phyloP scores from a whole-genome alignment of 2,329 filamentous ascomycete genomes.

The Colletotrichum siamense region DNA sequence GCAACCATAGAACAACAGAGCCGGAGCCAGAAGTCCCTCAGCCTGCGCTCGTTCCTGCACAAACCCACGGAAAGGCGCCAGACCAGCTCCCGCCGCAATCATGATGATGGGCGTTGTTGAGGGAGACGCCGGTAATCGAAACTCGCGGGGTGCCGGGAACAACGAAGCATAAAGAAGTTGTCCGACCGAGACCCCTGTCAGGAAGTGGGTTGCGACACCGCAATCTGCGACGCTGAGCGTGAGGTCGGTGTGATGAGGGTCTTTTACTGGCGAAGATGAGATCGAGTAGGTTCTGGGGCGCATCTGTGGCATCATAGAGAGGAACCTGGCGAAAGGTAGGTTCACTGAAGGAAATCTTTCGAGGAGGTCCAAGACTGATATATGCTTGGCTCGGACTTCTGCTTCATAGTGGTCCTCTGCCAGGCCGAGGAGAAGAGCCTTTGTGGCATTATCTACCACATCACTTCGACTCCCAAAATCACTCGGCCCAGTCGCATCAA shows the following conservation, averaged over 20 bases:
- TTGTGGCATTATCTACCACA: neutral
- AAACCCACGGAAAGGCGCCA: neutral
- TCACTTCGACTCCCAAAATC: neutral
- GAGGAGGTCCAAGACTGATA: neutral
- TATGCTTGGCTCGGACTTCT: neutral
- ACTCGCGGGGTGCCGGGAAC: neutral
- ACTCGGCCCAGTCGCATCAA: neutral
- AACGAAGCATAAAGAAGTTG: neutral
- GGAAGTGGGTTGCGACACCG: neutral
- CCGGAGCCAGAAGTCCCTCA: neutral
- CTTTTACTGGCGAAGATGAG: neutral
- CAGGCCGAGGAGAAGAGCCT: neutral
- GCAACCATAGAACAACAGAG: neutral
- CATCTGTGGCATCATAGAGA: neutral
- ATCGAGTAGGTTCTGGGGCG: neutral
- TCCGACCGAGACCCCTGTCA: neutral
- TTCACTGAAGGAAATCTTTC: neutral
- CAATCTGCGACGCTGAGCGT: neutral
- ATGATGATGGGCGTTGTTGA: neutral
- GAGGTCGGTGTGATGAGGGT: neutral
- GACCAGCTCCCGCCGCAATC: neutral
- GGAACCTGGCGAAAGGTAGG: neutral
- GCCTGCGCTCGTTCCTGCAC: constrained; percentile 20
- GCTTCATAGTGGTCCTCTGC: neutral
- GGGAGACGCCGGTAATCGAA: neutral